Percentiles rank a stretch among this genome's conserved stretches.
Conservation (phyloP, 306 rosid species). For the Leucaena leucocephala region DNA sequence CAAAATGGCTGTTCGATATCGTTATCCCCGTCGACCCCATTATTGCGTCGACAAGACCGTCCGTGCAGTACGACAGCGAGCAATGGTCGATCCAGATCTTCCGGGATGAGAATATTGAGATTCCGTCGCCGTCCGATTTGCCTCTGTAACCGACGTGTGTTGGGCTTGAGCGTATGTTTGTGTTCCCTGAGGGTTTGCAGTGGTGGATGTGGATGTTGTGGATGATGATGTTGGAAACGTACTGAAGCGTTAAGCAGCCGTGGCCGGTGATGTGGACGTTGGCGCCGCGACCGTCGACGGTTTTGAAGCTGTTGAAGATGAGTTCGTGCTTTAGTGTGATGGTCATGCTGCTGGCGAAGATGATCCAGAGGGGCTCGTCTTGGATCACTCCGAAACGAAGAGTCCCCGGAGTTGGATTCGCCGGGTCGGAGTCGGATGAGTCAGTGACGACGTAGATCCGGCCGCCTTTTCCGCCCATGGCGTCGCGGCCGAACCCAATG, state of each 20-base stretch:
- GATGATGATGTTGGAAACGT: constrained; percentile 78
- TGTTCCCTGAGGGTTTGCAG: constrained; percentile 80
- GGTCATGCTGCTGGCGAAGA: constrained; percentile 73
- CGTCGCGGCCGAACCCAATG: constrained; percentile 79
- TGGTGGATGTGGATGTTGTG: constrained; percentile 87
- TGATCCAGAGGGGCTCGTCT: constrained; percentile 86
- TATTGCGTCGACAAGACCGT: constrained; percentile 81
- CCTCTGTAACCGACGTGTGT: constrained; percentile 83
- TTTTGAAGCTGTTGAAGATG: constrained; percentile 83
- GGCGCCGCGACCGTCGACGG: constrained; percentile 88
- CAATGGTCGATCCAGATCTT: constrained; percentile 97
- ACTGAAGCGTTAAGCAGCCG: constrained; percentile 90
- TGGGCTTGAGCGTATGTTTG: constrained; percentile 65
- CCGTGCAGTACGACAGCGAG: constrained; percentile 71
- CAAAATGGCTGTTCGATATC: constrained; percentile 72
- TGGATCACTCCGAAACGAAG: constrained; percentile 97
- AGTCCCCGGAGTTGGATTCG: constrained; percentile 78
- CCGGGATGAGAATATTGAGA: constrained; percentile 65
- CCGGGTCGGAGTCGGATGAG: constrained; percentile 84
- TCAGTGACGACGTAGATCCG: constrained; percentile 89
- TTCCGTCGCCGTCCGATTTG: constrained; percentile 89
- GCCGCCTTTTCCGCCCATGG: constrained; percentile 90
- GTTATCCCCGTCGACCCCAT: constrained; percentile 94
- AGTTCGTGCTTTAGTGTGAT: constrained; percentile 78
- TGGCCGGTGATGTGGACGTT: constrained; percentile 73